These are phyloP conservation scores for Cubamyces lactineus DNA, from an alignment of 768 basidiomycete genomes.

Conservation along the genomic window DNA sequence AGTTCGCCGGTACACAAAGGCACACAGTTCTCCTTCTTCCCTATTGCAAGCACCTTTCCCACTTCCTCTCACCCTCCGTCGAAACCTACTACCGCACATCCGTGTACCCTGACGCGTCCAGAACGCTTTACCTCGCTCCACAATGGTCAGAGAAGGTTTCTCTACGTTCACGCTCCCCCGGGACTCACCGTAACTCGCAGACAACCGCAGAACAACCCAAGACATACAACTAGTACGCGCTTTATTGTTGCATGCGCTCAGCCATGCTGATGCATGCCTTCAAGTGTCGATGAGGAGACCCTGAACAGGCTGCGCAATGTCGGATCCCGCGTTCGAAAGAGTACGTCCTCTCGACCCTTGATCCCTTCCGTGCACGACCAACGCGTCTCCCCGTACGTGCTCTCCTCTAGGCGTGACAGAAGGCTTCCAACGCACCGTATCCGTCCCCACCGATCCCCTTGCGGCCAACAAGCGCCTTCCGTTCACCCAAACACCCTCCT, in stretches of 20 bases:
- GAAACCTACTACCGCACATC: too few relatives aligned
- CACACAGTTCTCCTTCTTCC: neutral
- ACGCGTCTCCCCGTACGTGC: conserved; percentile 1
- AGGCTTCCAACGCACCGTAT: conserved; percentile 26
- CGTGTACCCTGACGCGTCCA: too few relatives aligned
- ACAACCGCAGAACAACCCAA: conserved; percentile 9
- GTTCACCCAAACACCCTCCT: conserved; percentile 27
- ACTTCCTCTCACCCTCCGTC: neutral
- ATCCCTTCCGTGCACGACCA: neutral
- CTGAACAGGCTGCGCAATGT: conserved; percentile 26
- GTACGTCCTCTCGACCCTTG: conserved; percentile 8
- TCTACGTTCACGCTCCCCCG: neutral
- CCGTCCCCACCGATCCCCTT: conserved; percentile 20
- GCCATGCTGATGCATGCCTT: neutral
- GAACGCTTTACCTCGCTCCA: too few relatives aligned
- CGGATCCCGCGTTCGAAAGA: conserved; percentile 25
- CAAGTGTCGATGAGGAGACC: conserved; percentile 26
- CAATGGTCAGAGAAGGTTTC: too few relatives aligned
- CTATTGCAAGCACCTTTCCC: neutral
- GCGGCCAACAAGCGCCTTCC: conserved; percentile 19
- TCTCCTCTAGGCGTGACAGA: conserved; percentile 24
- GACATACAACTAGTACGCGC: conserved; percentile 21
- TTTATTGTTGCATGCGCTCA: neutral
- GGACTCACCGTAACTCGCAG: neutral
- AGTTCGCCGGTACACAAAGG: neutral